Conservation (phyloP, 441 rosid species). For the Adansonia rubrostipa region DNA sequence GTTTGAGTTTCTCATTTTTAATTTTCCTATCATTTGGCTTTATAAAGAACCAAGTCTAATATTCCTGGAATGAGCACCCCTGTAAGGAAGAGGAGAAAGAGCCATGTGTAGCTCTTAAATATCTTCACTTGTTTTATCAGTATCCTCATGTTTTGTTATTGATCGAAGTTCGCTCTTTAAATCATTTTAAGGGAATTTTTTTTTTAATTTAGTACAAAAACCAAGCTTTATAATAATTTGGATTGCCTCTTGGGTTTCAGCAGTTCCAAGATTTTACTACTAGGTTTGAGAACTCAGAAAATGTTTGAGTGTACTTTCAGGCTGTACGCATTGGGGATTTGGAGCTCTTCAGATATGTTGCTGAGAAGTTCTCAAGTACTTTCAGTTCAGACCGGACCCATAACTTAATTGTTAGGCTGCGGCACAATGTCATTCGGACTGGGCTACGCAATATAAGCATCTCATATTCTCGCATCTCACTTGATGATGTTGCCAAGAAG, state of each 20-base stretch:
- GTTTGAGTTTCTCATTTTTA: conserved; percentile 31
- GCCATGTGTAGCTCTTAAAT: not conserved
- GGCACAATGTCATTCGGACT: conserved; percentile 78
- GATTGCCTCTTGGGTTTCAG: conserved; percentile 15
- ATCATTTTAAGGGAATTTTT: not conserved
- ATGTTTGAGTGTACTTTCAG: conserved; percentile 36
- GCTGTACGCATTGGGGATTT: conserved; percentile 78
- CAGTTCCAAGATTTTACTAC: not conserved
- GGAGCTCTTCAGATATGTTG: conserved; percentile 70
- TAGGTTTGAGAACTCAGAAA: not conserved
- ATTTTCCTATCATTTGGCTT: not conserved
- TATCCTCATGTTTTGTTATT: not conserved
- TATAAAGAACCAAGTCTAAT: not conserved
- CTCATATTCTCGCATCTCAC: conserved; percentile 75
- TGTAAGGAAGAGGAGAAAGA: not conserved
- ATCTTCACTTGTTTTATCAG: not conserved
- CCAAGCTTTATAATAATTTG: not conserved
- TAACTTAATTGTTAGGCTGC: conserved; percentile 65
- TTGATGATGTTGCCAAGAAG: conserved; percentile 71
- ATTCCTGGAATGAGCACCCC: not conserved
- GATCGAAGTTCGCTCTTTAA: not conserved
- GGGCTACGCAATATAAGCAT: conserved; percentile 72
- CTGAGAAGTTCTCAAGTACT: conserved; percentile 63
- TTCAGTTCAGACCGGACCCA: conserved; percentile 63
- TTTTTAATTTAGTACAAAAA: not conserved